Conservation (phyloP, 768 basidiomycete species). For the Lactarius pseudohatsudake region DNA sequence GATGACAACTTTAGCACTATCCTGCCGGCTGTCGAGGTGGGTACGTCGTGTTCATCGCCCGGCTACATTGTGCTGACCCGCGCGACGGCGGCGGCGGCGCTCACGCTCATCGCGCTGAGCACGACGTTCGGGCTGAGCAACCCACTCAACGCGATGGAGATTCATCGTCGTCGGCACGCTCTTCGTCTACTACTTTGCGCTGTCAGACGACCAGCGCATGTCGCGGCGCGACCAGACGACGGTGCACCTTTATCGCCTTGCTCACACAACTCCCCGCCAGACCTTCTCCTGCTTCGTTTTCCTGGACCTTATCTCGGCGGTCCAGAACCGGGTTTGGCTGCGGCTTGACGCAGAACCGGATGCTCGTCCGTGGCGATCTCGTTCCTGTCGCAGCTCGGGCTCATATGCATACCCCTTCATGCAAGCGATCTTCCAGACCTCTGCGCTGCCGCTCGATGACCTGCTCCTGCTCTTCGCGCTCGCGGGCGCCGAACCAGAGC, state of each 20-base stretch:
- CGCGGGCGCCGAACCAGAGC: constrained; percentile 51
- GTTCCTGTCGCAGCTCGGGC: constrained; percentile 75
- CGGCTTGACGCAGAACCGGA: constrained; percentile 77
- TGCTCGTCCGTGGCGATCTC: constrained; percentile 90
- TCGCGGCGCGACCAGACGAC: constrained; percentile 91
- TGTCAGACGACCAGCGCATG: constrained; percentile 74
- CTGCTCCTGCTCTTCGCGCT: constrained; percentile 52
- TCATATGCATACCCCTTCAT: constrained; percentile 87
- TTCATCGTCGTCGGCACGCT: constrained; percentile 93
- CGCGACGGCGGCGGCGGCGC: constrained; percentile 75
- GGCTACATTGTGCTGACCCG: constrained; percentile 7
- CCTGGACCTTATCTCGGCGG: constrained; percentile 91
- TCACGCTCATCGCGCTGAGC: constrained; percentile 90
- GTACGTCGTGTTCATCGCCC: constrained; percentile 40
- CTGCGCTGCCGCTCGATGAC: constrained; percentile 67
- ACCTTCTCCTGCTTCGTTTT: constrained; percentile 97
- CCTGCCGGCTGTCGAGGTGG: constrained; percentile 91
- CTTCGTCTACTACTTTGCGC: constrained; percentile 80
- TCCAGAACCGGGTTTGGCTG: constrained; percentile 93
- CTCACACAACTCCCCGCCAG: constrained; percentile 41
- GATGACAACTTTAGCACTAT: constrained; percentile 98
- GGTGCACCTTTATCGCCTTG: constrained; percentile 44
- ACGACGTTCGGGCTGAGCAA: constrained; percentile 88
- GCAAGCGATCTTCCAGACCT: constrained; percentile 93
- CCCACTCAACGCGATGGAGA: constrained; percentile 97